Conservation (phyloP, 2,329 filamentous ascomycete species). For the Pseudopithomyces maydicus region DNA sequence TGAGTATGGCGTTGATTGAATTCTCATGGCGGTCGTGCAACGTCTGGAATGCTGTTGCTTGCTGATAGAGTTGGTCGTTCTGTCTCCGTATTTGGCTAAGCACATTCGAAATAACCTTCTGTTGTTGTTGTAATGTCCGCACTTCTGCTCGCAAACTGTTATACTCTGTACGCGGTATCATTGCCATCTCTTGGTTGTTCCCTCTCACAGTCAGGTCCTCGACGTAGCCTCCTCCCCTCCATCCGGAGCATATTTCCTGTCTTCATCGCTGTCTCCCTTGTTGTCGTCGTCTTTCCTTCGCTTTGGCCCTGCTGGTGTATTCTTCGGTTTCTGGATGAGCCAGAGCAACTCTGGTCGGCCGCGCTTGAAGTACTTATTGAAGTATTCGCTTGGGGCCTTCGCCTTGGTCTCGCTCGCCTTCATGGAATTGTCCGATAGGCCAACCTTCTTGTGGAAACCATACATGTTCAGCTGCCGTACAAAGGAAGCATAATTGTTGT, state of each 20-base stretch:
- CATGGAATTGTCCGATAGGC: slow-evolving; percentile 96
- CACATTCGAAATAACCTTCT: slow-evolving; percentile 81
- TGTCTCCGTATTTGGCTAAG: slow-evolving; percentile 82
- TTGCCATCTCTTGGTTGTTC: slow-evolving; percentile 51
- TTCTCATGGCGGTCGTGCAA: slow-evolving; percentile 97
- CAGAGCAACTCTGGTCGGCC: slow-evolving; percentile 91
- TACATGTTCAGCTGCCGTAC: slow-evolving; percentile 71
- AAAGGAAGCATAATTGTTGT: slow-evolving; percentile 80
- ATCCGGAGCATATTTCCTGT: slow-evolving; percentile 53
- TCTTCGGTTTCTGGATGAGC: slow-evolving; percentile 95
- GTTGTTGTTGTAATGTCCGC: slow-evolving; percentile 80
- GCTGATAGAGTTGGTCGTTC: slow-evolving; percentile 84
- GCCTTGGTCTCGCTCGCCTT: slow-evolving; percentile 95
- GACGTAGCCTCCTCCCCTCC: slow-evolving; percentile 48
- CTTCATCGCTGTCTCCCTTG: slow-evolving; percentile 74
- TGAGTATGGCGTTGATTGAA: slow-evolving; percentile 98
- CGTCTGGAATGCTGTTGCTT: slow-evolving; percentile 86
- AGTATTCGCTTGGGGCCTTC: slow-evolving; percentile 98
- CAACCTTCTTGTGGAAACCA: slow-evolving; percentile 60
- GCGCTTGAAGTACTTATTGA: slow-evolving; percentile 93
- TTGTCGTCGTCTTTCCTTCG: slow-evolving; percentile 60
- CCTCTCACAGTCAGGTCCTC: slow-evolving; percentile 44
- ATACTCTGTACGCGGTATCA: slow-evolving; percentile 73
- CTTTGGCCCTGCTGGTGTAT: slow-evolving; percentile 58
- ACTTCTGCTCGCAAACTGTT: slow-evolving; percentile 79